phyloP scores from a whole-genome alignment of 805 yeast genomes.

The Metschnikowia lochheadii region DNA sequence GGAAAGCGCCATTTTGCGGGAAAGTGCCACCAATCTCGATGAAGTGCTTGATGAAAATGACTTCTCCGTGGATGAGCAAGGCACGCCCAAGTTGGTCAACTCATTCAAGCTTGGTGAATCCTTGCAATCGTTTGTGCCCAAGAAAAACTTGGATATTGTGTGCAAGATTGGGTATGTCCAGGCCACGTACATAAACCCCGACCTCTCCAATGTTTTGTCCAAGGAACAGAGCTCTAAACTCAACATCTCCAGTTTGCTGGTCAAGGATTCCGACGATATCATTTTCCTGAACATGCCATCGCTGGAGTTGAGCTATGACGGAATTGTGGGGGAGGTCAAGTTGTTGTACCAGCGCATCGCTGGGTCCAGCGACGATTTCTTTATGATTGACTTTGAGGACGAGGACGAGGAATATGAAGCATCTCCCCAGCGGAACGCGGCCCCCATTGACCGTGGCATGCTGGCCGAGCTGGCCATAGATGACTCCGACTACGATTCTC shows the following conservation, averaged over 20 bases:
- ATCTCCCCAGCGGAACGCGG: neutral
- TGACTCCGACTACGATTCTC: constrained; percentile 23
- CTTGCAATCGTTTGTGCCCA: constrained; percentile 79
- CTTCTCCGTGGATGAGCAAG: constrained; percentile 35
- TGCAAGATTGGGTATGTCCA: constrained; percentile 40
- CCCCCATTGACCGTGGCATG: constrained; percentile 8
- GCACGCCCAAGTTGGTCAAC: constrained; percentile 61
- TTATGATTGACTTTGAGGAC: constrained; percentile 94
- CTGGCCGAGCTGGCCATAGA: constrained; percentile 18
- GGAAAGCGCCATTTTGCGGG: constrained; percentile 78
- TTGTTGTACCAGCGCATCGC: constrained; percentile 71
- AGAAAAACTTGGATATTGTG: constrained; percentile 51
- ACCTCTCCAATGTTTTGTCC: constrained; percentile 36
- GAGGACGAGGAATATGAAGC: constrained; percentile 57
- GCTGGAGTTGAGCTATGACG: constrained; percentile 86
- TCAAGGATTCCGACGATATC: constrained; percentile 21
- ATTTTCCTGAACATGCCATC: constrained; percentile 63
- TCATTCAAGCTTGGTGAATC: constrained; percentile 85
- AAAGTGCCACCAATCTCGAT: constrained; percentile 57
- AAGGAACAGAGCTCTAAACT: constrained; percentile 21
- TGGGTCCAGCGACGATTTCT: constrained; percentile 93
- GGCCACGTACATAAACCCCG: constrained; percentile 34
- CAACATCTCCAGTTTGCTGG: constrained; percentile 19
- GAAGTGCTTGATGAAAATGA: constrained; percentile 32
- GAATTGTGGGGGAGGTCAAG: constrained; percentile 78